These are phyloP conservation scores for Dendrobium catenatum DNA, from an alignment of 106 monocot species.

Conservation along the genomic window DNA sequence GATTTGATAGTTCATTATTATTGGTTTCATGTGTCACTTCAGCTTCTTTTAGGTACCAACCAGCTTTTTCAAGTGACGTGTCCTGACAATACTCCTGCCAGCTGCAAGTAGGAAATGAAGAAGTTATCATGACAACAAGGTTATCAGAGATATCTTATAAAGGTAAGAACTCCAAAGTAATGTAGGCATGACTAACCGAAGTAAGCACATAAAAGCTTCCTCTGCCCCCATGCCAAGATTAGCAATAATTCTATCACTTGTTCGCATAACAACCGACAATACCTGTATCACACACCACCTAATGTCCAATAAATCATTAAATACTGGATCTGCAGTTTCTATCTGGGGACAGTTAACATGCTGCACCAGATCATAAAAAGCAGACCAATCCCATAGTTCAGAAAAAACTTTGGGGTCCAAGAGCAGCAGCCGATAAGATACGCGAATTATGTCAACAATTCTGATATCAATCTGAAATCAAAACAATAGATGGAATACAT, in stretches of 20 bases:
- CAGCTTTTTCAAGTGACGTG: slow-evolving; percentile 71
- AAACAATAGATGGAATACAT: background rate
- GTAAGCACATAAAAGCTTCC: slow-evolving; percentile 55
- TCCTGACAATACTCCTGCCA: slow-evolving; percentile 87
- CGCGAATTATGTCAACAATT: slow-evolving; percentile 33
- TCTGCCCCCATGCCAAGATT: slow-evolving; percentile 39
- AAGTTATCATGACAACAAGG: background rate
- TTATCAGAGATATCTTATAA: background rate
- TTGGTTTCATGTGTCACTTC: slow-evolving; percentile 20
- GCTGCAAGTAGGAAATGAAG: slow-evolving; percentile 22
- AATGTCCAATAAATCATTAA: slow-evolving; percentile 40
- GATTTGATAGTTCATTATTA: slow-evolving; percentile 15
- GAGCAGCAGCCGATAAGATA: slow-evolving; percentile 55
- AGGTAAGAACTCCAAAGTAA: background rate
- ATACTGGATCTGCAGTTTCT: background rate
- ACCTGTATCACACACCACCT: slow-evolving; percentile 72
- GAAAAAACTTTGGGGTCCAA: slow-evolving; percentile 60
- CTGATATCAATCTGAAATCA: slow-evolving; percentile 39
- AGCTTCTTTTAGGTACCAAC: slow-evolving; percentile 44
- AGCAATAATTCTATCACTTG: slow-evolving; percentile 48
- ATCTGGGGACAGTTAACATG: slow-evolving; percentile 16
- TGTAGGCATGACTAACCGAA: slow-evolving; percentile 38
- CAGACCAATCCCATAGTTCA: slow-evolving; percentile 86
- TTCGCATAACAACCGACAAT: slow-evolving; percentile 45
- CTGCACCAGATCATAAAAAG: slow-evolving; percentile 50